Evolutionary conservation across 1,284 basidiomycete genomes (phyloP).

Genomic region (Pseudozyma sp.): DNA sequence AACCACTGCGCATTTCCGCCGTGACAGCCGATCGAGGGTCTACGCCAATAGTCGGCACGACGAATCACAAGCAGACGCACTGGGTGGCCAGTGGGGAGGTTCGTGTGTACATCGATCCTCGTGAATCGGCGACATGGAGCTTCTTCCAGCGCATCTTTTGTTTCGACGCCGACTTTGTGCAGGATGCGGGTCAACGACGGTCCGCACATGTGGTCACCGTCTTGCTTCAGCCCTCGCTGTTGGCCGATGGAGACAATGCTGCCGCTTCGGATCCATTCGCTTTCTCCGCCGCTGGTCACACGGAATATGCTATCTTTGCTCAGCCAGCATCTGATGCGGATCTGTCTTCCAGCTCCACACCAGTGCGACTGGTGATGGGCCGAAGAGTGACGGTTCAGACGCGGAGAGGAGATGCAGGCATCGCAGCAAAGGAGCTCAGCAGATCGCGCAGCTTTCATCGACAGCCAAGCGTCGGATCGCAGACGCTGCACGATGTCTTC

Average conservation of each 20-base stretch:
- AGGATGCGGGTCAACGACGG: constrained; percentile 16
- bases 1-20: constrained; percentile 44
- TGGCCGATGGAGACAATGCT: constrained; percentile 4
- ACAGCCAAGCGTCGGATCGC: constrained; percentile 26
- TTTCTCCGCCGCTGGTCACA: constrained; percentile 7
- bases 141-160: constrained; percentile 62
- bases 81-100: constrained; percentile 48
- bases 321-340: constrained; percentile 15
- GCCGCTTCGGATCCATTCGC: constrained; percentile 23
- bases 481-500: constrained; percentile 39
- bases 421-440: constrained; percentile 19
- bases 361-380: constrained; percentile 39
- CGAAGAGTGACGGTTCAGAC: constrained; percentile 25
- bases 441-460: constrained; percentile 38
- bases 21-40: constrained; percentile 21
- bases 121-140: constrained; percentile 42
- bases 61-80: constrained; percentile 13
- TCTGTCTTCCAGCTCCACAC: constrained; percentile 1
- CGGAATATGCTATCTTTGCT: constrained; percentile 48
- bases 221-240: constrained; percentile 23
- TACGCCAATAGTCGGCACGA: not conserved
- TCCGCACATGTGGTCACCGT: constrained; percentile 34
- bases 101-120: constrained; percentile 52
- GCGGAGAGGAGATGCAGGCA: constrained; percentile 1
- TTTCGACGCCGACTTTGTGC: constrained; percentile 39